Evolutionary conservation across 2,329 filamentous ascomycete species (phyloP), one percentile per base, ranked within the genome.

Genomic region (Diaporthe capsici): DNA sequence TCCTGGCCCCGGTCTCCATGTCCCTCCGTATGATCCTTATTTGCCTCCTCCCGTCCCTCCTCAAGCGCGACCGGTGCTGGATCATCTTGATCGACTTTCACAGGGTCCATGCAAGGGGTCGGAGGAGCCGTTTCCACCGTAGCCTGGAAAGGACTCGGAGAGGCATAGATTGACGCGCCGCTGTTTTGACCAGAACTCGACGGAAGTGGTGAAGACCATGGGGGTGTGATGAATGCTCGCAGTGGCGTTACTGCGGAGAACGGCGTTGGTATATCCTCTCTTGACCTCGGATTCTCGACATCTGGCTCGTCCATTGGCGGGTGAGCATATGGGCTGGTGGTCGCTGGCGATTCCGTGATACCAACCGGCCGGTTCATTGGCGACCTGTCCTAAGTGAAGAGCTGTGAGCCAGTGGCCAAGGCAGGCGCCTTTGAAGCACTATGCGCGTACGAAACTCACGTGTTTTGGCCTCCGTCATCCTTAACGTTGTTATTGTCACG

Each of bases 121-220:
- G 58, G 28, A 34, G 34, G 57, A n/a, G 58, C 71, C 22, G 34
- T 73, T 3, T 73, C 71, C 12, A 73, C 71, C 25, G 71, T 73
- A 7, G 71, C 71, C 49, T 47, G 47, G 0, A 51, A 34, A 28
- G 44, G 39, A 10, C 1, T 37, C n/a, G 8, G 28, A 10, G 8
- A 47, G 8, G 3, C 20, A 49, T n/a, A 17, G 3, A 31, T 6
- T 5, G 10, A 25, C 7, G n/a, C 8, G 1, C 6, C 13, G 22
- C 34, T 37, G 2, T 3, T 7, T 20, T 34, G 25, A 22, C 20
- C 22, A 49, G 58, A 17, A 8, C 22, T n/a, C 1, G 34, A 3
- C 22, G 22, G n/a, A 53, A 22, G 34, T 20, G 22, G 58, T 6
- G 44, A 51, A 2, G 31, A 4, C 20, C 13, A 20, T 20, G 13